These are phyloP conservation scores for Xylariaceae sp. DNA, from an alignment of 2,329 filamentous ascomycete species.

Conservation along the genomic window DNA sequence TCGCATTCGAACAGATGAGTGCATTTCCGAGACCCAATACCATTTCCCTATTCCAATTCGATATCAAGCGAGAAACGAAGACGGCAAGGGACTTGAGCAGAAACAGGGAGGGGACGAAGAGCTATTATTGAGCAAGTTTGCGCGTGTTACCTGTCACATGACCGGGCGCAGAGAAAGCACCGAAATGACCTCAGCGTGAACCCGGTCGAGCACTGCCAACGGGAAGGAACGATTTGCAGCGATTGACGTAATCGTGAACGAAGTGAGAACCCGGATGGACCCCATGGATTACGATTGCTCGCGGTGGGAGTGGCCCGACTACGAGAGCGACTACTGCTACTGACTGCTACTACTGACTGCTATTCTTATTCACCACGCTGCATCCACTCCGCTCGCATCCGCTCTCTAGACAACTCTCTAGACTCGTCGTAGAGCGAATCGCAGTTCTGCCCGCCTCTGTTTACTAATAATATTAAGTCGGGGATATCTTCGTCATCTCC, in stretches of 20 bases:
- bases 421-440: background rate
- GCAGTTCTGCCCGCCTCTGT: background rate
- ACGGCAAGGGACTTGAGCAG: background rate
- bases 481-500: background rate
- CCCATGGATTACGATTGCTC: background rate
- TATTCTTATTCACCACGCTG: background rate
- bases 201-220: background rate
- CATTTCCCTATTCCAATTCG: background rate
- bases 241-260: background rate
- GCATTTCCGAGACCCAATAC: background rate
- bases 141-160: constrained; percentile 20
- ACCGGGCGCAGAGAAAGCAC: background rate
- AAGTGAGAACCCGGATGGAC: constrained; percentile 14
- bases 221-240: background rate
- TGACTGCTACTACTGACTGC: background rate
- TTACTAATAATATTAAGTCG: background rate
- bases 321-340: too few species aligned
- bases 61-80: too few species aligned
- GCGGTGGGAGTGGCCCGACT: too few species aligned
- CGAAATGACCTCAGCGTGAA: background rate
- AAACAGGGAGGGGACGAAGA: background rate
- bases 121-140: constrained; percentile 32
- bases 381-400: background rate
- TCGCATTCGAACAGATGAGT: too few species aligned
- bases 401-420: too few species aligned